Conservation (phyloP, 1,284 basidiomycete genomes). For the Psilocybe mexicana region DNA sequence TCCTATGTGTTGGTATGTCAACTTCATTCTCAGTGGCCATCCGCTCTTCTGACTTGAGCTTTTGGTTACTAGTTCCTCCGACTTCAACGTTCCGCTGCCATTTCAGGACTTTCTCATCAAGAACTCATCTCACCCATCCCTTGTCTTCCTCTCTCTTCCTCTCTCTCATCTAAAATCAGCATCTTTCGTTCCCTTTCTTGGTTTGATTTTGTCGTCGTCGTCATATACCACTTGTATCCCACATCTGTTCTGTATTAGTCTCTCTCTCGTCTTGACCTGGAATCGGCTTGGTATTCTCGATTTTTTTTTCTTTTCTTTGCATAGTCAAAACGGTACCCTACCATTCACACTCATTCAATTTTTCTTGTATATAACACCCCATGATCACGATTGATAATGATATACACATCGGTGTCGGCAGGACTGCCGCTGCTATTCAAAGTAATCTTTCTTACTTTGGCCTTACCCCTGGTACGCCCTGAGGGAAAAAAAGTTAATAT, state of each 20-base stretch:
- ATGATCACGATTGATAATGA: not conserved
- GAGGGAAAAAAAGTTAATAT: not conserved
- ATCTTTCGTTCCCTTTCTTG: not conserved
- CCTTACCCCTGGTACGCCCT: not conserved
- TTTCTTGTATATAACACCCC: not conserved
- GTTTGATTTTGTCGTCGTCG: not conserved
- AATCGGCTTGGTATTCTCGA: not conserved
- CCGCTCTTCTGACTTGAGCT: conserved; percentile 10
- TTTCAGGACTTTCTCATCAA: not conserved
- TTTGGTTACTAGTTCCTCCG: conserved; percentile 1
- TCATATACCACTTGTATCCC: not conserved
- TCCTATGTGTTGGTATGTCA: conserved; percentile 19
- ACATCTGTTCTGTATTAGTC: not conserved
- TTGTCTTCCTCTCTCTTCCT: not conserved
- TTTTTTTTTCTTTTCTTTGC: not conserved
- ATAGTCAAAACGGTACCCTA: not conserved
- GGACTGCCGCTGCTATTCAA: not conserved
- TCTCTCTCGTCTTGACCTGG: not conserved
- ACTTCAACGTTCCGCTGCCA: not conserved
- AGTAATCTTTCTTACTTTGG: not conserved
- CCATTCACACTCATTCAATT: not conserved
- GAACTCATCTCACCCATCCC: not conserved
- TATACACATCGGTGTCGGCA: not conserved
- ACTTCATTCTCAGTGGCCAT: conserved; percentile 10
- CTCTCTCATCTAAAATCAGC: not conserved